Base-by-base conservation (phyloP, 1,284 basidiomycete genomes). In the Cutaneotrichosporon cyanovorans region DNA sequence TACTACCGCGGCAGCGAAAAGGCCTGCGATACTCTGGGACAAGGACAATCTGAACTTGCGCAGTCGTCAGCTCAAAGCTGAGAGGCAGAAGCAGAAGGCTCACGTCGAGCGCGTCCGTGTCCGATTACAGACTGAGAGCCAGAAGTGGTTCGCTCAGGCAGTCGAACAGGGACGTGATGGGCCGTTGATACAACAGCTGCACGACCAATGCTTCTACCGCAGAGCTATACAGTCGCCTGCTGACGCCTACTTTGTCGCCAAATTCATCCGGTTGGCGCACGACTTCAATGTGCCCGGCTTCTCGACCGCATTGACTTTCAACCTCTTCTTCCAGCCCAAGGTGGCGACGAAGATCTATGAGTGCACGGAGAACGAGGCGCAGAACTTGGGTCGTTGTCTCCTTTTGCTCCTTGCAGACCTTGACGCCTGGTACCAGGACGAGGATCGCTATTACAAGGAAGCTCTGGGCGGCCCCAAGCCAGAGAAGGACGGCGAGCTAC, bases 281-380 rank as follows among this genome's bases (percentile, higher is more conserved):
- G 78, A 80, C 18, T 80, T 86, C 60, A 90, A 88, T 12, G 89
- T 91, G 0, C 80, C 82, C 11, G 84, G 85, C 5, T 97, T 97
- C 66, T 82, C 85, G 25, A 91, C 90, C 0, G 70, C 95, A 10
- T 80, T 81, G 60, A 82, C 84, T 41, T 96, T 93, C 65, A 85
- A 81, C 74, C 87, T 90, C 22, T 75, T 93, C 22, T 81, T 95
- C 44, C 82, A 84, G 28, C 85, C 90, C 51, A 82, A 87, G 56
- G 77, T 91, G 37, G 84, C 87, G 37, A 82, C 84, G 8, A 79
- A 91, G 10, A 77, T 97, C 21, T 96, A 92, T 66, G 85, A 87
- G 1, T 92, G 88, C 60, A 95, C 90, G 43, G 93, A 95, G 73
- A 89, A 87, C 59, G 93, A 99, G 72, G 91, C 91, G 7, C 81